Percentiles rank a stretch among this genome's conserved stretches.
Evolutionary conservation across 257 asterid species (phyloP).

Genomic region (Solanum chiquidenum): DNA sequence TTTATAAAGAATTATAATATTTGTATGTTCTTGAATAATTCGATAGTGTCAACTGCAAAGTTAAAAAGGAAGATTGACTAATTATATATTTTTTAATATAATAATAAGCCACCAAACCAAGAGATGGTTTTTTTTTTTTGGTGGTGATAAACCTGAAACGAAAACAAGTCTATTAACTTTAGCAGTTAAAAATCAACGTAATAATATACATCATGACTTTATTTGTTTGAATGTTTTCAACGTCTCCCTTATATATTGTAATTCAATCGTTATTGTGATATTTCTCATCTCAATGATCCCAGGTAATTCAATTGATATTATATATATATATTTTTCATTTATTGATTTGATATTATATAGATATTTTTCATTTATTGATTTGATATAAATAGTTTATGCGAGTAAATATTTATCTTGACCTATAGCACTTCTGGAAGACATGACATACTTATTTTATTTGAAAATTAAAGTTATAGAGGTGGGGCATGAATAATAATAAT

Average conservation of each 20-base stretch:
- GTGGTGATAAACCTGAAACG: neutral
- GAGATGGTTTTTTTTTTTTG: neutral
- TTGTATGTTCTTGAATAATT: neutral
- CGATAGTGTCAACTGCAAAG: neutral
- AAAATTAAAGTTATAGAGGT: neutral
- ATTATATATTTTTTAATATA: too few species aligned
- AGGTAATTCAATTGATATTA: neutral
- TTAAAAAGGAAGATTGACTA: neutral
- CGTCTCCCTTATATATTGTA: too few species aligned
- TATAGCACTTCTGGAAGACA: too few species aligned
- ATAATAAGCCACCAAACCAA: neutral
- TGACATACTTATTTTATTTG: too few species aligned
- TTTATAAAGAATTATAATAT: too few species aligned
- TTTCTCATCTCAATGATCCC: neutral
- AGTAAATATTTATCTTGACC: neutral
- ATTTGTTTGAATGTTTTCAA: neutral
- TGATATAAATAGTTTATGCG: fast-evolving
- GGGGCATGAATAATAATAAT: neutral
- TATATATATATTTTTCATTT: neutral
- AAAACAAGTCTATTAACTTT: neutral
- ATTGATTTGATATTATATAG: too few species aligned
- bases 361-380: too few species aligned
- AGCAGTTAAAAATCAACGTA: neutral
- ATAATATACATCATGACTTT: neutral
- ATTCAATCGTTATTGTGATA: neutral